These are phyloP conservation scores for Aspergillus caelatus DNA, from an alignment of 2,329 filamentous ascomycete genomes.

Conservation along the genomic window DNA sequence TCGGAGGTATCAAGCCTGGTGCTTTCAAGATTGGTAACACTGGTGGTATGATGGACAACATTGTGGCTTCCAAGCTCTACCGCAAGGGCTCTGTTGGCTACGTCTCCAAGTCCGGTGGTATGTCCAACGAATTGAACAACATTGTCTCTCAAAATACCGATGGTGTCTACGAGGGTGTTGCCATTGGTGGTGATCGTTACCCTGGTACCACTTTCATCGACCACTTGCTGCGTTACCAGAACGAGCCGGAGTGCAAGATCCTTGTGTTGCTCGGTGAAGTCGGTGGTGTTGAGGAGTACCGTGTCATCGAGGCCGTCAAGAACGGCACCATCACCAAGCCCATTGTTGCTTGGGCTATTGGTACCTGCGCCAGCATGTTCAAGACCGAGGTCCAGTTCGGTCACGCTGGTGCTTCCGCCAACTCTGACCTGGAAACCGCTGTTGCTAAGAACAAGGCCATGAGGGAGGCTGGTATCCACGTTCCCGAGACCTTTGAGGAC, in stretches of 20 bases:
- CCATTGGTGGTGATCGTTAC: slow-evolving; percentile 98
- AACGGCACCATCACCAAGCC: slow-evolving; percentile 94
- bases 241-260: slow-evolving; percentile 97
- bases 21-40: slow-evolving; percentile 99
- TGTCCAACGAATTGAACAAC: slow-evolving; percentile 99
- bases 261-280: slow-evolving; percentile 95
- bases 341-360: slow-evolving; percentile 98
- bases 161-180: slow-evolving; percentile 98
- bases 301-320: slow-evolving; percentile 98
- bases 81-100: slow-evolving; percentile 98
- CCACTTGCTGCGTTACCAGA: slow-evolving; percentile 94
- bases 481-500: slow-evolving; percentile 96
- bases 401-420: slow-evolving; percentile 97
- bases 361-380: slow-evolving; percentile 99
- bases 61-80: slow-evolving; percentile 99
- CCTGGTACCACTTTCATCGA: slow-evolving; percentile 99
- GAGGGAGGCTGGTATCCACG: slow-evolving; percentile 90
- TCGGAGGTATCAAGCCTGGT: slow-evolving; percentile 98
- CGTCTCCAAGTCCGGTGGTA: slow-evolving; percentile 99
- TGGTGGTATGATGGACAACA: slow-evolving; percentile 99
- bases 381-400: slow-evolving; percentile 99
- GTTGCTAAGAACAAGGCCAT: slow-evolving; percentile 96
- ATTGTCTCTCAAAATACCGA: slow-evolving; percentile 96
- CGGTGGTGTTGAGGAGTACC: slow-evolving; percentile 99
- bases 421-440: slow-evolving; percentile 98